phyloP scores from a whole-genome alignment of 2,329 filamentous ascomycete genomes.

The Fusarium sp. region DNA sequence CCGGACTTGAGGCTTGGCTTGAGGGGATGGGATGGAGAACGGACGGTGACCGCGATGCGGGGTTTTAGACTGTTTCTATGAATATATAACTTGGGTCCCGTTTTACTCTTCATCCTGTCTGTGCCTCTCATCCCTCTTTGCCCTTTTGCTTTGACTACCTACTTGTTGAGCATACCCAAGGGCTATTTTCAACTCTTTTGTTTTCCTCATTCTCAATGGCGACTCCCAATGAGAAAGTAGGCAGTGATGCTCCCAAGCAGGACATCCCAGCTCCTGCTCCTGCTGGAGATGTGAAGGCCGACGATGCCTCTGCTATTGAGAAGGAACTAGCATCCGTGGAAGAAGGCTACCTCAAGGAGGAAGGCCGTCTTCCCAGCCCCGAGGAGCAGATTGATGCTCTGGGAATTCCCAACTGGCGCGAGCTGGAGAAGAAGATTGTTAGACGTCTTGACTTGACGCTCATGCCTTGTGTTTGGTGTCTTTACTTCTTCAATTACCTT shows the following conservation, averaged over 20 bases:
- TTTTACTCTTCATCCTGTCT: not conserved
- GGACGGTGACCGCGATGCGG: not conserved
- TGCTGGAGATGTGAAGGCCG: not conserved
- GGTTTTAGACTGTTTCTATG: not conserved
- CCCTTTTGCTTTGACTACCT: not conserved
- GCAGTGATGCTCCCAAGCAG: not conserved
- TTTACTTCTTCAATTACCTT: constrained; percentile 27
- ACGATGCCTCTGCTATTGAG: not conserved
- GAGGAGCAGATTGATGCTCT: constrained; percentile 23
- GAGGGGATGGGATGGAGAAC: not conserved
- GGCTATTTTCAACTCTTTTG: not conserved
- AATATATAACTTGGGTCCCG: constrained; percentile 2
- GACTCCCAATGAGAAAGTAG: not conserved
- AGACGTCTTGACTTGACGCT: constrained; percentile 20
- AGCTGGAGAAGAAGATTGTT: constrained; percentile 23
- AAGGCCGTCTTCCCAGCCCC: constrained; percentile 8
- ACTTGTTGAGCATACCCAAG: not conserved
- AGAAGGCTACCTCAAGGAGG: constrained; percentile 9
- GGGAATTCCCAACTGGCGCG: constrained; percentile 11
- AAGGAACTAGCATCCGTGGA: constrained; percentile 13
- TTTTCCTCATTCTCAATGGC: not conserved
- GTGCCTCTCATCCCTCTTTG: not conserved
- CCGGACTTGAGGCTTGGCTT: constrained; percentile 2
- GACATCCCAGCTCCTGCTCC: not conserved
- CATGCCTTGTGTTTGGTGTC: constrained; percentile 25